Conservation (phyloP, 768 basidiomycete species). For the Punctularia strigosozonata region DNA sequence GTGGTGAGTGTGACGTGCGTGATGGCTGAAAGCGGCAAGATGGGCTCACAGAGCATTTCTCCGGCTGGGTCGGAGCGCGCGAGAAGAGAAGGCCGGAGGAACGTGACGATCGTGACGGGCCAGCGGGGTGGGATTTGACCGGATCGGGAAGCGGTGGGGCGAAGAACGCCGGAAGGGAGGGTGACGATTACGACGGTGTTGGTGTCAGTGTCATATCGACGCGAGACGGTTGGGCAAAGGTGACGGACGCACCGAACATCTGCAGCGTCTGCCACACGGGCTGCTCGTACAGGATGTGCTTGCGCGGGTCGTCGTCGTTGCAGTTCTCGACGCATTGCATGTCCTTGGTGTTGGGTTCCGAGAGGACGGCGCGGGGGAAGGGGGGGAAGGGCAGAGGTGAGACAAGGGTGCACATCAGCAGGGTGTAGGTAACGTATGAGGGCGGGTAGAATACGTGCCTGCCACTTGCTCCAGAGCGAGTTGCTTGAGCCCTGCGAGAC, state of each 20-base stretch:
- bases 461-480: slow-evolving; percentile 76
- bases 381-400: not conserved
- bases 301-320: slow-evolving; percentile 41
- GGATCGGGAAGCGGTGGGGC: slow-evolving; percentile 3
- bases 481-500: slow-evolving; percentile 57
- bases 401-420: slow-evolving; percentile 1
- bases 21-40: slow-evolving; percentile 8
- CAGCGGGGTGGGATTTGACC: not conserved
- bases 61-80: slow-evolving; percentile 54
- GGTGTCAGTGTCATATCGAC: too few relatives aligned
- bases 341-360: slow-evolving; percentile 46
- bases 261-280: slow-evolving; percentile 89
- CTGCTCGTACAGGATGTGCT: slow-evolving; percentile 78
- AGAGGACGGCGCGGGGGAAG: slow-evolving; percentile 1
- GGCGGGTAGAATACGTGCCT: slow-evolving; percentile 45
- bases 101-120: too few relatives aligned
- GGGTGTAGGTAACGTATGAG: too few relatives aligned
- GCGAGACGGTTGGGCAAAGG: too few relatives aligned
- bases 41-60: slow-evolving; percentile 80
- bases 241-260: slow-evolving; percentile 64
- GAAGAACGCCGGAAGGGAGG: slow-evolving; percentile 3
- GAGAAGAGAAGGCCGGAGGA: slow-evolving; percentile 7
- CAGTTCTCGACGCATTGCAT: slow-evolving; percentile 99
- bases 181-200: not conserved
- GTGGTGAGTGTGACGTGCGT: slow-evolving; percentile 6